Evolutionary conservation across 2,329 filamentous ascomycete species (phyloP), one percentile per base, ranked within the genome.

Genomic region (Claviceps sp.): DNA sequence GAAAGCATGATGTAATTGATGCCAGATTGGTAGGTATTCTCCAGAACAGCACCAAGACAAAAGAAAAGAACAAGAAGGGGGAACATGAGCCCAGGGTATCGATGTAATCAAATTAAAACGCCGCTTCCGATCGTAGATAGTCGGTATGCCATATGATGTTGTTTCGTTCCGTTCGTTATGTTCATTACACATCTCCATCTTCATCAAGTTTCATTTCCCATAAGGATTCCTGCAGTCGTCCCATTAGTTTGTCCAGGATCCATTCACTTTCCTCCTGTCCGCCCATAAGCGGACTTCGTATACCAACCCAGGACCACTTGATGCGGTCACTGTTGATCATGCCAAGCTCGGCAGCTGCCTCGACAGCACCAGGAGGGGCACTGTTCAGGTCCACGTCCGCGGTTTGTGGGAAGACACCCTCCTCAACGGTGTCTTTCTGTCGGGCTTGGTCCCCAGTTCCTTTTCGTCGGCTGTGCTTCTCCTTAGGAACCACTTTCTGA

Each of bases 241-340:
- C 70, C 55, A 76, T 76, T 50, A 89, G 64, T 54, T 78, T 73
- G 54, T 87, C 81, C 42, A 89, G 64, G 39, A 89, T 79, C 85
- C 85, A 89, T 62, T 87, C 79, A 14, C 80, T 76, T 67, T 89
- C 85, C 52, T 78, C 77, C 60, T 81, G 76, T 47, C 75, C 74
- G 3, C 82, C 78, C 78, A 88, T 83, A 13, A 89, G 70, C 3
- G 85, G 85, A 57, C 81, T 86, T 14, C 77, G 70, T 47, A 79
- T 74, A 0, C 82, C 84, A 1, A 89, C 74, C 86, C 86, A 90
- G 38, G 82, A 87, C 85, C 85, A 89, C 43, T 67, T 60, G 43
- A 65, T 62, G 2, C 62, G 59, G 2, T 66, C 58, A 8, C 56
- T 54, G 5, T 52, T 39, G 13, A 59, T 61, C 71, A 69, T 48